phyloP scores from a whole-genome alignment of 1,284 basidiomycete species.

The Bondarzewia mesenterica region DNA sequence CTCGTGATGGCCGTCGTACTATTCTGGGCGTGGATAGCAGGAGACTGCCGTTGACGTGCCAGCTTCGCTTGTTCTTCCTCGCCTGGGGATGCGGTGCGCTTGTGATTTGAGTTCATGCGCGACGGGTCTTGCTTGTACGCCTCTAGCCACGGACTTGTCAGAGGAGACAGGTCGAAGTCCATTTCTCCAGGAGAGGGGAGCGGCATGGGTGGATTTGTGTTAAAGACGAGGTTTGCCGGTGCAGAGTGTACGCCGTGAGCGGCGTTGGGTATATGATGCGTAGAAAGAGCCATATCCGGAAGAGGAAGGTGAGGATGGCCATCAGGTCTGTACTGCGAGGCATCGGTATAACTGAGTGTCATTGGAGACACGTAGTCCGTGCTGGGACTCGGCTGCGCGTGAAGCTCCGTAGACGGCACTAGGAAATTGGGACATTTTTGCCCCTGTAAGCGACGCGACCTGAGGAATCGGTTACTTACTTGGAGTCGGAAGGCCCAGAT shows the following conservation, averaged over 20 bases:
- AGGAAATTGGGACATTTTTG: background rate
- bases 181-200: slow-evolving; percentile 41
- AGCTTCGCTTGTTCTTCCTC: slow-evolving; percentile 29
- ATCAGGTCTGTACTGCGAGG: slow-evolving; percentile 16
- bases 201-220: slow-evolving; percentile 25
- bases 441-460: background rate
- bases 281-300: slow-evolving; percentile 22
- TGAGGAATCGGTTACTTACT: slow-evolving; percentile 31
- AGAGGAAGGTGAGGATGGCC: slow-evolving; percentile 17
- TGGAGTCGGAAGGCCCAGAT: slow-evolving; percentile 64
- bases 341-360: slow-evolving; percentile 29
- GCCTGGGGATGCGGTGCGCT: slow-evolving; percentile 24
- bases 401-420: slow-evolving; percentile 47
- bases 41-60: slow-evolving; percentile 39
- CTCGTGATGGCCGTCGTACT: slow-evolving; percentile 22
- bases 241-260: slow-evolving; percentile 36
- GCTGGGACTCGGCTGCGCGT: slow-evolving; percentile 39
- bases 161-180: slow-evolving; percentile 64
- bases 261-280: slow-evolving; percentile 10
- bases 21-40: slow-evolving; percentile 12
- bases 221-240: slow-evolving; percentile 57
- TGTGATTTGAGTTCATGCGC: slow-evolving; percentile 15
- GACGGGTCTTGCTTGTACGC: slow-evolving; percentile 26
- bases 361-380: slow-evolving; percentile 60
- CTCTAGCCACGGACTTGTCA: slow-evolving; percentile 71